Conservation (phyloP, 2,329 filamentous ascomycete species). For the Camptophora hylomeconis region DNA sequence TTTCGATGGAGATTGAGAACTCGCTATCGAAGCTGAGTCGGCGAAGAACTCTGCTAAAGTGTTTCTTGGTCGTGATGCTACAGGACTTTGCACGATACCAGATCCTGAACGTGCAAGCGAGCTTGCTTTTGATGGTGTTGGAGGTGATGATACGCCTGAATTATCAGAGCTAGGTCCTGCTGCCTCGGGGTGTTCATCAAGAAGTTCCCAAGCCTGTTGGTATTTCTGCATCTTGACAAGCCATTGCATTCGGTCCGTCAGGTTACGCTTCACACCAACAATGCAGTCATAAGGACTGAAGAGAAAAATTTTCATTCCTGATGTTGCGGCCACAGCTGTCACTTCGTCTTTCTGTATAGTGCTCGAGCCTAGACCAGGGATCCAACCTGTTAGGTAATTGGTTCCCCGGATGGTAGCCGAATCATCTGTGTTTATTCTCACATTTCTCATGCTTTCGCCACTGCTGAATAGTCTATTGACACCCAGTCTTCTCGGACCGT, state of each 20-base stretch:
- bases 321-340: constrained; percentile 37
- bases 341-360: constrained; percentile 26
- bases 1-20: constrained; percentile 34
- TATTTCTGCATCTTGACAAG: constrained; percentile 70
- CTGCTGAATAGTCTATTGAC: constrained; percentile 52
- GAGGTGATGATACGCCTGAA: constrained; percentile 24
- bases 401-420: constrained; percentile 35
- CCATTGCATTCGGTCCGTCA: constrained; percentile 77
- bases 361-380: constrained; percentile 27
- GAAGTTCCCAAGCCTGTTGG: constrained; percentile 73
- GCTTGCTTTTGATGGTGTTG: constrained; percentile 25
- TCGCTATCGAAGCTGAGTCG: constrained; percentile 54
- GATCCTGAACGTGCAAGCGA: constrained; percentile 14
- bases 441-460: constrained; percentile 58
- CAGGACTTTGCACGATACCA: constrained; percentile 20
- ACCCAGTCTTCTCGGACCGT: constrained; percentile 56
- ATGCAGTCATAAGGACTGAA: constrained; percentile 95
- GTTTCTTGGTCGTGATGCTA: constrained; percentile 23
- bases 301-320: constrained; percentile 74
- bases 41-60: constrained; percentile 55
- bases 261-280: constrained; percentile 75
- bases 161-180: constrained; percentile 28
- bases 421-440: constrained; percentile 43
- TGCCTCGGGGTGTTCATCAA: constrained; percentile 76
- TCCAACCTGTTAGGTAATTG: constrained; percentile 45